phyloP scores from a whole-genome alignment of 2,329 filamentous ascomycete species.

The Penicillium sp. region DNA sequence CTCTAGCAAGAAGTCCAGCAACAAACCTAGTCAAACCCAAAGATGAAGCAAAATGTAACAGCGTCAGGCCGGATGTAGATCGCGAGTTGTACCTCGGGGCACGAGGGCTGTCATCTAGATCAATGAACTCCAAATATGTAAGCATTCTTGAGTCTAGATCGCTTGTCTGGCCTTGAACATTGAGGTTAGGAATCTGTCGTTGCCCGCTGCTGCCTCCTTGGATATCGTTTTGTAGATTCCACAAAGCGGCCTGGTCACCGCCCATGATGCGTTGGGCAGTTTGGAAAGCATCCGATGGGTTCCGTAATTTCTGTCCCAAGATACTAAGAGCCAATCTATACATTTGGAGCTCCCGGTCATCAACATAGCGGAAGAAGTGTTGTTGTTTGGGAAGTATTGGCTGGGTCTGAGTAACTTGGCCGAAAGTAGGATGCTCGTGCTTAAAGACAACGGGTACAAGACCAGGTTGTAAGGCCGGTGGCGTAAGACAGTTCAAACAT shows the following conservation, averaged over 20 bases:
- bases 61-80: slow-evolving; percentile 66
- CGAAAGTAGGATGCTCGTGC: slow-evolving; percentile 49
- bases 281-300: slow-evolving; percentile 45
- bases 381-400: slow-evolving; percentile 46
- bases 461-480: slow-evolving; percentile 64
- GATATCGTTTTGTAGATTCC: slow-evolving; percentile 42
- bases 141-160: slow-evolving; percentile 67
- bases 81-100: slow-evolving; percentile 64
- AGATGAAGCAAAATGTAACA: slow-evolving; percentile 75
- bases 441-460: slow-evolving; percentile 68
- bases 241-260: slow-evolving; percentile 44
- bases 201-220: slow-evolving; percentile 41
- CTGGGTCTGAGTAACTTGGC: slow-evolving; percentile 42
- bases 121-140: slow-evolving; percentile 71
- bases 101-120: slow-evolving; percentile 69
- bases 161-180: slow-evolving; percentile 38
- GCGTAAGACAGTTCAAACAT: slow-evolving; percentile 74
- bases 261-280: slow-evolving; percentile 48
- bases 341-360: slow-evolving; percentile 47
- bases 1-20: slow-evolving; percentile 69
- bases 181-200: slow-evolving; percentile 42
- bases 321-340: slow-evolving; percentile 43
- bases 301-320: slow-evolving; percentile 44
- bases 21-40: slow-evolving; percentile 72
- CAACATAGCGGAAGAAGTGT: slow-evolving; percentile 65